Percentiles rank a stretch among this genome's conserved stretches.
These are phyloP conservation scores for Juglanconis oblonga DNA, from an alignment of 2,329 filamentous ascomycete genomes.

Conservation along the genomic window DNA sequence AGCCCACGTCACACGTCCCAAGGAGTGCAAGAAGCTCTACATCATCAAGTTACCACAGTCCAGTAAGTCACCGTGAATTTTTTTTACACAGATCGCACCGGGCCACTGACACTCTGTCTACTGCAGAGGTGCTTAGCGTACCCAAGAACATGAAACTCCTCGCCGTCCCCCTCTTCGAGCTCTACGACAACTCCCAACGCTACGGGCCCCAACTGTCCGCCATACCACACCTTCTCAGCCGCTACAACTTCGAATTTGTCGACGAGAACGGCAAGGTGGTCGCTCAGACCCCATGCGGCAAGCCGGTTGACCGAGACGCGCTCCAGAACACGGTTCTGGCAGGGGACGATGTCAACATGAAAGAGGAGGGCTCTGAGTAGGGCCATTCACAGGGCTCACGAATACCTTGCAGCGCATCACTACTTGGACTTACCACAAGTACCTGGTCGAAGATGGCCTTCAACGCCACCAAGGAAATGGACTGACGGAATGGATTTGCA, in stretches of 20 bases:
- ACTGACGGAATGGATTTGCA: not conserved
- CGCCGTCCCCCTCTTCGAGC: conserved; percentile 92
- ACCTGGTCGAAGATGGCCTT: not conserved
- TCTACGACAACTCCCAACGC: conserved; percentile 93
- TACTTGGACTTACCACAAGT: not conserved
- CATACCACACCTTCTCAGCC: conserved; percentile 89
- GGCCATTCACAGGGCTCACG: not conserved
- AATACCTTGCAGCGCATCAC: not conserved
- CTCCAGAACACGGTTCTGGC: conserved; percentile 66
- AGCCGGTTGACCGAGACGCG: conserved; percentile 53
- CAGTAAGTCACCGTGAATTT: conserved; percentile 54
- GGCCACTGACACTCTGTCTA: not conserved
- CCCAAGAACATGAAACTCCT: conserved; percentile 99
- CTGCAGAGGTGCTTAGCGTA: conserved; percentile 83
- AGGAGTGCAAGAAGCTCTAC: conserved; percentile 99
- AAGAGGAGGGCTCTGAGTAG: conserved; percentile 39
- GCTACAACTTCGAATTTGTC: conserved; percentile 97
- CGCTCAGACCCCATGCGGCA: conserved; percentile 75
- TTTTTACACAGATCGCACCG: not conserved
- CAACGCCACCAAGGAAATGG: not conserved
- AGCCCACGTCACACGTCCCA: conserved; percentile 90
- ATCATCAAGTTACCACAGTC: conserved; percentile 91
- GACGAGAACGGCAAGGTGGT: conserved; percentile 89
- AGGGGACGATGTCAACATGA: conserved; percentile 60
- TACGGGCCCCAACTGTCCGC: conserved; percentile 96